These are phyloP conservation scores for Aspergillus candidus DNA, from an alignment of 2,329 filamentous ascomycete species.

Conservation along the genomic window DNA sequence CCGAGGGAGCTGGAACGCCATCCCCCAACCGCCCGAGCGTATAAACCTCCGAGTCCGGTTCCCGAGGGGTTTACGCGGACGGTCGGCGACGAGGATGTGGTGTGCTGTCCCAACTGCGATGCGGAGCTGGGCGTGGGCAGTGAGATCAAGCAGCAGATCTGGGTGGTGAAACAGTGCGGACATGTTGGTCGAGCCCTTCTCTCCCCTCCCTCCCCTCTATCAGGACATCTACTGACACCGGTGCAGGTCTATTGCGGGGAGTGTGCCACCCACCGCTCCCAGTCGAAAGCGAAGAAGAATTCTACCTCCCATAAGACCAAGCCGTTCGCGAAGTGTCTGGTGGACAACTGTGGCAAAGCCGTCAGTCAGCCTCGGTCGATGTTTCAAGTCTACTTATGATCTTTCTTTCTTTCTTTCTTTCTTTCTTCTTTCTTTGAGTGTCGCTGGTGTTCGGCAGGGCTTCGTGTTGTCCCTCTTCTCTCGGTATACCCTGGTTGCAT, in stretches of 20 bases:
- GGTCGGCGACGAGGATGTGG: conserved; percentile 63
- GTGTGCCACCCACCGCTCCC: conserved; percentile 38
- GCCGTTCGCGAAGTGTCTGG: conserved; percentile 41
- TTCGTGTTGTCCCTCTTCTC: conserved; percentile 3
- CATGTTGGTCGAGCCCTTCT: conserved; percentile 58
- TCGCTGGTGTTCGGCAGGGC: conserved; percentile 1
- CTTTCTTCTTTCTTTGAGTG: conserved; percentile 4
- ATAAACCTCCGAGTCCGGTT: conserved; percentile 60
- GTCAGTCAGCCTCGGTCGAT: conserved; percentile 37
- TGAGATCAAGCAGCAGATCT: conserved; percentile 73
- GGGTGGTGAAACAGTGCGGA: conserved; percentile 84
- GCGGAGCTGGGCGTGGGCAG: conserved; percentile 74
- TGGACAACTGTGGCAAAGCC: conserved; percentile 36
- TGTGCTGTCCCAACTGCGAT: conserved; percentile 81
- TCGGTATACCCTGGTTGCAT: conserved; percentile 17
- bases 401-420: conserved; percentile 11
- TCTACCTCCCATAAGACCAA: conserved; percentile 24
- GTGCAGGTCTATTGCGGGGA: conserved; percentile 45
- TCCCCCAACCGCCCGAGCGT: conserved; percentile 27
- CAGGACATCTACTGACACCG: conserved; percentile 4
- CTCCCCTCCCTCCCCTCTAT: neutral
- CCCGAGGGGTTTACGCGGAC: conserved; percentile 74
- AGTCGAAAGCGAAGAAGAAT: conserved; percentile 30
- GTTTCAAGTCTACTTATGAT: conserved; percentile 45
- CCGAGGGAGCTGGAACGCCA: conserved; percentile 35